These are phyloP conservation scores for Anacardium occidentale DNA, from an alignment of 345 rosid genomes.

Conservation along the genomic window DNA sequence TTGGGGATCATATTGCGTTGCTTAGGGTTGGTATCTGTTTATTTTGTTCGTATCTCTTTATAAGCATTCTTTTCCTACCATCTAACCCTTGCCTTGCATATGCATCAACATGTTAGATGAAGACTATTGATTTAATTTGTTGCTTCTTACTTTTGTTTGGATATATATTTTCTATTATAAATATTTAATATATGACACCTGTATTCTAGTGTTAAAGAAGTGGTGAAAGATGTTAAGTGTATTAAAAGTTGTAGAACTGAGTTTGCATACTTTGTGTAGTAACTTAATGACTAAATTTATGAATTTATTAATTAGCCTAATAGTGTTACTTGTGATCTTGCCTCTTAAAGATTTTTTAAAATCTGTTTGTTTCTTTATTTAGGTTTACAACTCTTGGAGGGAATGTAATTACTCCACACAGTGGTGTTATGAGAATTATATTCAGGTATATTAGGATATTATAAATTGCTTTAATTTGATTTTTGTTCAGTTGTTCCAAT, in stretches of 20 bases:
- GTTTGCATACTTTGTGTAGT: conserved; percentile 1
- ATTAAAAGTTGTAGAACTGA: not conserved
- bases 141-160: not conserved
- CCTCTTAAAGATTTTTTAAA: conserved; percentile 4
- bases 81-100: not conserved
- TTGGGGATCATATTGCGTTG: conserved; percentile 90
- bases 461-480: not conserved
- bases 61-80: not conserved
- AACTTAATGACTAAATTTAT: not conserved
- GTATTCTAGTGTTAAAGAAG: not conserved
- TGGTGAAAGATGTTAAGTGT: not conserved
- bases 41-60: not conserved
- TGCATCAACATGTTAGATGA: conserved; percentile 2
- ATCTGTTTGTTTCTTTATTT: conserved; percentile 21
- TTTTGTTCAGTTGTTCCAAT: not conserved
- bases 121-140: conserved; percentile 3
- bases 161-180: too few relatives aligned
- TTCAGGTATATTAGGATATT: conserved; percentile 54
- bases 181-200: not conserved
- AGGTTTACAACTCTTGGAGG: conserved; percentile 95
- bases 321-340: not conserved
- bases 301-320: not conserved
- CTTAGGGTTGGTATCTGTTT: conserved; percentile 60
- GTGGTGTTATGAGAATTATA: conserved; percentile 98
- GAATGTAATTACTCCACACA: conserved; percentile 94